Evolutionary conservation across 495 filamentous ascomycete genomes (phyloP).

Genomic region (Bathelium albidoporum): DNA sequence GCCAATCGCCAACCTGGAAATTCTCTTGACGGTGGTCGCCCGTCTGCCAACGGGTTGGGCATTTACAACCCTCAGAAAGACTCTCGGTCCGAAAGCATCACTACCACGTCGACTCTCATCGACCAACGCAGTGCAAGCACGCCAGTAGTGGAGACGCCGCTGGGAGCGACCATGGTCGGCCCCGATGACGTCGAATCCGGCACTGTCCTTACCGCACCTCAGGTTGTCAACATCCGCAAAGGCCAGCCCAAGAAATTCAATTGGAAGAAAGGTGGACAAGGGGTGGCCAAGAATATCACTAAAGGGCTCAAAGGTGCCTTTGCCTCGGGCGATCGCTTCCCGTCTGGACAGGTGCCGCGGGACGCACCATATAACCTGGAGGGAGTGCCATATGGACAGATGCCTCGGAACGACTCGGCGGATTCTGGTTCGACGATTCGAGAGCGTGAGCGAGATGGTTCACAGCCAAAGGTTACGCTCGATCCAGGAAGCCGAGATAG

Average conservation of each 20-base stretch:
- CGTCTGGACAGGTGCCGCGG: conserved; percentile 39
- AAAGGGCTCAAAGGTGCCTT: conserved; percentile 84
- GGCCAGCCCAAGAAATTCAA: conserved; percentile 90
- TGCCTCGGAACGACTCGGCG: conserved; percentile 13
- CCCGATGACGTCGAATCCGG: conserved; percentile 43
- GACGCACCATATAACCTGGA: conserved; percentile 45
- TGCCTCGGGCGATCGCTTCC: conserved; percentile 39
- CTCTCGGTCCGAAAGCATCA: conserved; percentile 50
- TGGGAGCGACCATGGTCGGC: neutral
- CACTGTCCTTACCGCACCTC: conserved; percentile 64
- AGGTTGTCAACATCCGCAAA: conserved; percentile 86
- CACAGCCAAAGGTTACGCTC: neutral
- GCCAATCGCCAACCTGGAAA: conserved; percentile 47
- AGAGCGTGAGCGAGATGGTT: conserved; percentile 50
- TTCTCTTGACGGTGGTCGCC: conserved; percentile 41
- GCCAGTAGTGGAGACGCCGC: conserved; percentile 15
- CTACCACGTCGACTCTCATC: conserved; percentile 47
- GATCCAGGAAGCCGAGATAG: neutral
- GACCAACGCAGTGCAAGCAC: conserved; percentile 37
- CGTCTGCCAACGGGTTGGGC: conserved; percentile 62
- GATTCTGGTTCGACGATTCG: conserved; percentile 18
- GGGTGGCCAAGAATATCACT: conserved; percentile 82
- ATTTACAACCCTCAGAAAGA: conserved; percentile 70
- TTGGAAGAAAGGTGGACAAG: conserved; percentile 94
- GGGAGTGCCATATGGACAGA: conserved; percentile 36